Percentiles rank a stretch among this genome's conserved stretches.
phyloP scores from a whole-genome alignment of 345 rosid species.

The Gossypioides kirkii region DNA sequence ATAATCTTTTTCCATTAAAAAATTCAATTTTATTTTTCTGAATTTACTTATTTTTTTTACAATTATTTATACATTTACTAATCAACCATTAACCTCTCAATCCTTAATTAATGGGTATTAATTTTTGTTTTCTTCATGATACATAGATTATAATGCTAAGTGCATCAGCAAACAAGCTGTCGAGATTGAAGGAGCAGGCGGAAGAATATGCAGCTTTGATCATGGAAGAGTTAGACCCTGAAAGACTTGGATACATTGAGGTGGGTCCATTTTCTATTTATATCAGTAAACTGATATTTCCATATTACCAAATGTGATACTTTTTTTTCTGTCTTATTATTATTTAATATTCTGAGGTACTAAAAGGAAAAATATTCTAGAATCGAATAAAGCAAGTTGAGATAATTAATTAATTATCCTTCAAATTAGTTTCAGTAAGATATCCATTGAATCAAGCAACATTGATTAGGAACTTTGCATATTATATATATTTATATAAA shows the following conservation, averaged over 20 bases:
- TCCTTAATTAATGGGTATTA: not conserved
- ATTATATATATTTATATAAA: not conserved
- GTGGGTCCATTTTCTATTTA: constrained; percentile 35
- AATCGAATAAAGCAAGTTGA: not conserved
- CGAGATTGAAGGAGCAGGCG: constrained; percentile 92
- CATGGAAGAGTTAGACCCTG: constrained; percentile 99
- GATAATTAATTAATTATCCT: not conserved
- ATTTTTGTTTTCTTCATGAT: not conserved
- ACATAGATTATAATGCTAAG: constrained; percentile 85
- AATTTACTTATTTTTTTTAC: constrained; percentile 8
- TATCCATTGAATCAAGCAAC: not conserved
- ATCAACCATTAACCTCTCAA: too few relatives aligned
- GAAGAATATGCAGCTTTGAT: constrained; percentile 98
- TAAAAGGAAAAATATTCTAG: not conserved
- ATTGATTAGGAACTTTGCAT: not conserved
- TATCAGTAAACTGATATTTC: constrained; percentile 1
- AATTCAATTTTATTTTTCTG: constrained; percentile 22
- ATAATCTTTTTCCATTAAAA: too few relatives aligned
- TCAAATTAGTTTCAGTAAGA: not conserved
- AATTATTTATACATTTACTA: not conserved
- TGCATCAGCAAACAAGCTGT: constrained; percentile 90
- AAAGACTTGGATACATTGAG: constrained; percentile 96
- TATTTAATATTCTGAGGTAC: not conserved
- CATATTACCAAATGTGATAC: not conserved
- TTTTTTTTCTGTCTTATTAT: not conserved